Evolutionary conservation across 352 stramenopile genomes (phyloP).

Genomic region (Bremia lactucae): DNA sequence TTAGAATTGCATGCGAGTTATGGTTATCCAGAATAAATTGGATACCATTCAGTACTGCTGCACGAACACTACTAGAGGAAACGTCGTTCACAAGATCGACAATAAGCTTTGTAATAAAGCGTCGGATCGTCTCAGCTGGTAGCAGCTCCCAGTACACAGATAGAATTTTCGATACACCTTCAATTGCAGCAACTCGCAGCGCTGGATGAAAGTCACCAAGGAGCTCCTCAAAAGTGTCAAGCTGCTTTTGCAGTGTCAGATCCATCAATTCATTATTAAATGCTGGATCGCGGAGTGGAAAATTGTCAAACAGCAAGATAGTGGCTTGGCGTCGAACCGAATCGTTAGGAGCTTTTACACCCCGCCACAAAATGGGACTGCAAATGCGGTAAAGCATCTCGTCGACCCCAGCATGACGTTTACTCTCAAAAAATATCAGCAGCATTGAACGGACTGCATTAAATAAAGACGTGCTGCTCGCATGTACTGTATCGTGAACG

Average conservation of each 20-base stretch:
- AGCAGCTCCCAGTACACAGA: conserved; percentile 82
- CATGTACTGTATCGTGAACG: conserved; percentile 63
- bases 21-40: conserved; percentile 84
- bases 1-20: conserved; percentile 75
- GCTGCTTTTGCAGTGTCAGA: conserved; percentile 67
- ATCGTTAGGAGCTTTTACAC: conserved; percentile 74
- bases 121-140: conserved; percentile 67
- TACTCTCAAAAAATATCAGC: conserved; percentile 83
- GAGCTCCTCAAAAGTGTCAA: conserved; percentile 72
- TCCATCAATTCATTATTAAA: conserved; percentile 76
- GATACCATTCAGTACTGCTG: conserved; percentile 73
- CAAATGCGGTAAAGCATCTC: conserved; percentile 78
- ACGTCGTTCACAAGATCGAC: conserved; percentile 77
- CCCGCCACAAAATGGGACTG: conserved; percentile 79
- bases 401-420: conserved; percentile 65
- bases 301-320: conserved; percentile 78
- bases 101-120: conserved; percentile 72
- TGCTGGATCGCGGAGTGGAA: conserved; percentile 62
- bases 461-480: conserved; percentile 55
- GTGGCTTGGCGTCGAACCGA: conserved; percentile 72
- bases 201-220: conserved; percentile 64
- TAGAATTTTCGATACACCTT: conserved; percentile 72
- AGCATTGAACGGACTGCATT: conserved; percentile 52
- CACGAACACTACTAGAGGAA: conserved; percentile 63
- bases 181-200: conserved; percentile 66